phyloP scores from a whole-genome alignment of 139 green algal genomes.

The Coccomyxa sp. region DNA sequence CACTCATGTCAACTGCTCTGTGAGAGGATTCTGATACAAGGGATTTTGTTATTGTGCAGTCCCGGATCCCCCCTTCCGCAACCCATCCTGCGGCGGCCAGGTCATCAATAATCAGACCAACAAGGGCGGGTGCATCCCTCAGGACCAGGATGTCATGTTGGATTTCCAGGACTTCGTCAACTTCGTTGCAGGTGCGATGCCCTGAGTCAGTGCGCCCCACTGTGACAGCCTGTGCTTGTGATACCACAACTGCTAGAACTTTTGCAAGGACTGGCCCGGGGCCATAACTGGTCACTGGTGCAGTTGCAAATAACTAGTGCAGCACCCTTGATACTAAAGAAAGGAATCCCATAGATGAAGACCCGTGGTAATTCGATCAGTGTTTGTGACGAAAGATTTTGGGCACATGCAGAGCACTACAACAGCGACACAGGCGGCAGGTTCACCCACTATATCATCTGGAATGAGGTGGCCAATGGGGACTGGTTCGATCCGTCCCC shows the following conservation, averaged over 20 bases:
- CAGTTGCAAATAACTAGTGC: too few species aligned
- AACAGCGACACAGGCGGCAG: background rate
- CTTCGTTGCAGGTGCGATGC: background rate
- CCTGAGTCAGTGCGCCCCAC: too few species aligned
- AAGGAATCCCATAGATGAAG: too few species aligned
- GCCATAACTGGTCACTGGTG: too few species aligned
- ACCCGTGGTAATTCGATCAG: too few species aligned
- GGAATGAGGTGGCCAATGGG: conserved; percentile 3
- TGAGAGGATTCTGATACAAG: too few species aligned
- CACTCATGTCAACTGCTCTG: too few species aligned
- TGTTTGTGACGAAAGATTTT: too few species aligned
- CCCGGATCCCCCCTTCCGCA: background rate
- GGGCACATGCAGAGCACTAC: background rate
- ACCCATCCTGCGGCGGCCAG: background rate
- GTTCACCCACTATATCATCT: conserved; percentile 2
- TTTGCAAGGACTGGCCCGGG: too few species aligned
- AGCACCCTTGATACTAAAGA: too few species aligned
- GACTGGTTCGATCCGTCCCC: background rate
- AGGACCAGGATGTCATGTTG: background rate
- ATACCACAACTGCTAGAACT: too few species aligned
- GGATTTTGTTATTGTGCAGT: background rate
- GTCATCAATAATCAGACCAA: background rate
- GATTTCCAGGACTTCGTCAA: conserved; percentile 2
- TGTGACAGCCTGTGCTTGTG: too few species aligned
- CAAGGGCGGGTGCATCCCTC: background rate